Percentiles rank a stretch among this genome's conserved stretches.
phyloP scores from a whole-genome alignment of 2,329 filamentous ascomycete genomes.

The Monosporascus ibericus region DNA sequence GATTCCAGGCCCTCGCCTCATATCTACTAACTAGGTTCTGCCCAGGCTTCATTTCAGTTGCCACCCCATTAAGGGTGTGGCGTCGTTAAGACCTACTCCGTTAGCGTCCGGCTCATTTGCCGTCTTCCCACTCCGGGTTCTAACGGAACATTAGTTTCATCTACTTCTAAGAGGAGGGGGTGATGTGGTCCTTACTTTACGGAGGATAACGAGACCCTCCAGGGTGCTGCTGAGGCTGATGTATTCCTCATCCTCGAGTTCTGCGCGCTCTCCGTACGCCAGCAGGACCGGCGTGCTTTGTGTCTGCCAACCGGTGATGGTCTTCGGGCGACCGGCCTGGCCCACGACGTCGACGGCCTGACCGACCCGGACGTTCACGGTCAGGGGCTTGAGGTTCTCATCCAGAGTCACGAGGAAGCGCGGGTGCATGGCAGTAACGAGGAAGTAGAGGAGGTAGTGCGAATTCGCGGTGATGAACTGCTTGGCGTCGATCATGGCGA shows the following conservation, averaged over 20 bases:
- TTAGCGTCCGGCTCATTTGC: constrained; percentile 30
- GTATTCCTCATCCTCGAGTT: constrained; percentile 97
- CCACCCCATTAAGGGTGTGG: no score
- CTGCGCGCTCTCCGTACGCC: constrained; percentile 90
- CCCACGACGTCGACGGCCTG: constrained; percentile 98
- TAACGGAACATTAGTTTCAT: constrained; percentile 19
- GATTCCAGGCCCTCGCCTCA: no score
- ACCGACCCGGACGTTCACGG: constrained; percentile 93
- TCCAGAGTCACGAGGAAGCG: constrained; percentile 94
- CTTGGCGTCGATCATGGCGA: constrained; percentile 94
- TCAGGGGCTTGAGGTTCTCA: constrained; percentile 87
- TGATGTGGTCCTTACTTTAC: constrained; percentile 66
- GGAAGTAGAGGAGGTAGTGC: constrained; percentile 96
- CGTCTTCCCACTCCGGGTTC: constrained; percentile 51
- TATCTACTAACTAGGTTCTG: no score
- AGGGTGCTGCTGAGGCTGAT: constrained; percentile 84
- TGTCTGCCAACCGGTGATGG: constrained; percentile 98
- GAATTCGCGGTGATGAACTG: constrained; percentile 61
- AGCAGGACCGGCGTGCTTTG: constrained; percentile 97
- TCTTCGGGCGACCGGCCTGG: constrained; percentile 95
- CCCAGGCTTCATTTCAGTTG: no score
- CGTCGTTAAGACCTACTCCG: no score
- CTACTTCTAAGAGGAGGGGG: neutral
- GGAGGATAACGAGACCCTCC: constrained; percentile 91
- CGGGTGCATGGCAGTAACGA: constrained; percentile 94